Base-by-base conservation (phyloP, 495 filamentous ascomycete species). In the Neurospora sublineolata region DNA sequence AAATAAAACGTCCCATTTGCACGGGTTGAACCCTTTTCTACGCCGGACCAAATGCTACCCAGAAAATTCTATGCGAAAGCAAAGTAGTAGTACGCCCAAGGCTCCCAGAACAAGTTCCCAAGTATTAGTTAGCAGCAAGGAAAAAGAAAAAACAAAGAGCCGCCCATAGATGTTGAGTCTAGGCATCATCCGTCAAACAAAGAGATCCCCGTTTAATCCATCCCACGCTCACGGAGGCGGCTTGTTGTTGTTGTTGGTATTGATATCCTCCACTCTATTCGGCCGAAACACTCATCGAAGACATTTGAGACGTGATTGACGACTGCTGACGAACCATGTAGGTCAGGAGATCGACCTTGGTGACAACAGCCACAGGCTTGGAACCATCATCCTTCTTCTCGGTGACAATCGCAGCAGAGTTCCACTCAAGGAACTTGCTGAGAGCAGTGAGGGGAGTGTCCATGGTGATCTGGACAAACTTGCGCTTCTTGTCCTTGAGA, bases 351-450 rank as follows among this genome's bases (percentile, higher is more conserved):
- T 99, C 95, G 20, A 99, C 95, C 86, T 99, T 99, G 37, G 95
- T 98, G 4, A 94, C 94, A 10, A 99, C 89, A 20, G 96, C 95
- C 40, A 94, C 84, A 7, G 96, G 94, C 83, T 90, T 84, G 58
- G 76, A 80, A 36, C 85, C 85, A 30, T 84, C 87, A 73, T 83
- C 84, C 42, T 80, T 82, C 73, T 80, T 82, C 79, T 97, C 93
- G 14, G 94, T 98, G 1, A 98, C 93, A 68, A 98, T 87, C 3
- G 95, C 96, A 16, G 95, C 94, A 77, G 91, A 93, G 80, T 98
- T 98, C 92, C 96, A 97, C 81, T 97, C 94, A 76, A 99, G 93
- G 83, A 99, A 99, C 69, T 90, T 87, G 79, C 92, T 93, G 42
- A 99, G 83, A 46, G 91, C 91, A 70, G 87, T 87, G 39, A 99